Conservation (phyloP, 805 yeast species). For the Candida ulmi region DNA sequence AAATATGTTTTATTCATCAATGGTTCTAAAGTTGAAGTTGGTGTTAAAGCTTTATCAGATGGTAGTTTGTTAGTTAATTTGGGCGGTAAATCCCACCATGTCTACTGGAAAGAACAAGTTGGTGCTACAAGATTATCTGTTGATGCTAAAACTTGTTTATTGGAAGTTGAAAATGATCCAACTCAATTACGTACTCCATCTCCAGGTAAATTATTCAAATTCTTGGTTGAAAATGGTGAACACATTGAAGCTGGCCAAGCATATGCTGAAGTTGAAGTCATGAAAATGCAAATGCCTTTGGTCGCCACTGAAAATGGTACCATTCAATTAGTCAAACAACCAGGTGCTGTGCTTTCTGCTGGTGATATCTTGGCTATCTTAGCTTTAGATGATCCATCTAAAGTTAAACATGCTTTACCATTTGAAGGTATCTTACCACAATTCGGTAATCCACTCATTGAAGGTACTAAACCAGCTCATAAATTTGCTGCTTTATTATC, state of each 20-base stretch:
- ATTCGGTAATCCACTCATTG: slow-evolving; percentile 74
- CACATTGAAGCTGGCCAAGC: slow-evolving; percentile 89
- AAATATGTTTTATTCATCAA: slow-evolving; percentile 85
- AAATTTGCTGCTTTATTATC: slow-evolving; percentile 53
- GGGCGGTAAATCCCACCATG: slow-evolving; percentile 90
- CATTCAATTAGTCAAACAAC: slow-evolving; percentile 91
- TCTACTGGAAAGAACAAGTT: slow-evolving; percentile 97
- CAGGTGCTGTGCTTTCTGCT: slow-evolving; percentile 94
- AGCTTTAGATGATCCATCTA: slow-evolving; percentile 92
- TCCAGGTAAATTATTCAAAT: slow-evolving; percentile 95
- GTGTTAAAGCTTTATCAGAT: slow-evolving; percentile 84
- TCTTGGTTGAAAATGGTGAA: slow-evolving; percentile 91
- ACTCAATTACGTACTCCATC: slow-evolving; percentile 98
- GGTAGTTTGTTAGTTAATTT: slow-evolving; percentile 88
- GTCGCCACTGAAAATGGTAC: slow-evolving; percentile 90
- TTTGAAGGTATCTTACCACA: slow-evolving; percentile 92
- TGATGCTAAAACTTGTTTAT: slow-evolving; percentile 88
- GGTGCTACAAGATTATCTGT: slow-evolving; percentile 92
- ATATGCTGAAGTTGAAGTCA: slow-evolving; percentile 97
- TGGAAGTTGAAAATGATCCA: slow-evolving; percentile 96
- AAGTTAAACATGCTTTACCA: slow-evolving; percentile 94
- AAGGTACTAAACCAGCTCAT: slow-evolving; percentile 82
- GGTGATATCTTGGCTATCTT: slow-evolving; percentile 96
- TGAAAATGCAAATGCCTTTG: slow-evolving; percentile 99
- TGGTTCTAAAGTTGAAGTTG: slow-evolving; percentile 85